Conservation (phyloP, 345 rosid species). For the Salix caprea region DNA sequence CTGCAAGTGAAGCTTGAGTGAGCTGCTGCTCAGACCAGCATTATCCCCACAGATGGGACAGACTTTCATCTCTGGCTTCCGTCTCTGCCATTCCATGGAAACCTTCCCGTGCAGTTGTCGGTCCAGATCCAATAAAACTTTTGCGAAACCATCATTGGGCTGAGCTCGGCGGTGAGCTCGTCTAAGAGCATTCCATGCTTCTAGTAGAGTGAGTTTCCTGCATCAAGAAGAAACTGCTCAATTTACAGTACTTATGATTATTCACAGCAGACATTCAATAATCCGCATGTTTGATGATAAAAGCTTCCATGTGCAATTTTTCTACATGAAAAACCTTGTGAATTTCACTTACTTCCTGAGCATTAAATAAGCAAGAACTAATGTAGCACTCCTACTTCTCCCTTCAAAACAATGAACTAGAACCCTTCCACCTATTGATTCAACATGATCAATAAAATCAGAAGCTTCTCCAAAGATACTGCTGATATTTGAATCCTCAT, state of each 20-base stretch:
- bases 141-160: constrained; percentile 94
- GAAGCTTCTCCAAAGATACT: constrained; percentile 78
- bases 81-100: constrained; percentile 95
- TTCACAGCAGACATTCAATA: neutral
- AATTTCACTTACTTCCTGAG: constrained; percentile 67
- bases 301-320: neutral
- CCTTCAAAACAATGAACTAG: constrained; percentile 99
- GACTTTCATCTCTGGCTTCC: constrained; percentile 79
- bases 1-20: constrained; percentile 89
- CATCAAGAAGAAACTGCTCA: neutral
- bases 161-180: constrained; percentile 90
- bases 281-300: neutral
- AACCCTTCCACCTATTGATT: constrained; percentile 41
- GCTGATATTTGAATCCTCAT: constrained; percentile 77
- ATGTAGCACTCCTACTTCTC: constrained; percentile 92
- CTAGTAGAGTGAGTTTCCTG: constrained; percentile 67
- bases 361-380: constrained; percentile 84
- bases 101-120: constrained; percentile 64
- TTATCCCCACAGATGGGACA: constrained; percentile 93
- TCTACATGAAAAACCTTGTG: neutral
- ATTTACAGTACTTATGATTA: neutral
- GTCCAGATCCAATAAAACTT: constrained; percentile 59
- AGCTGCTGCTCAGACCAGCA: constrained; percentile 92
- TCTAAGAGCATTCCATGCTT: constrained; percentile 79
- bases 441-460: constrained; percentile 74